phyloP scores from a whole-genome alignment of 2,329 filamentous ascomycete genomes.

The Setomelanomma holmii region DNA sequence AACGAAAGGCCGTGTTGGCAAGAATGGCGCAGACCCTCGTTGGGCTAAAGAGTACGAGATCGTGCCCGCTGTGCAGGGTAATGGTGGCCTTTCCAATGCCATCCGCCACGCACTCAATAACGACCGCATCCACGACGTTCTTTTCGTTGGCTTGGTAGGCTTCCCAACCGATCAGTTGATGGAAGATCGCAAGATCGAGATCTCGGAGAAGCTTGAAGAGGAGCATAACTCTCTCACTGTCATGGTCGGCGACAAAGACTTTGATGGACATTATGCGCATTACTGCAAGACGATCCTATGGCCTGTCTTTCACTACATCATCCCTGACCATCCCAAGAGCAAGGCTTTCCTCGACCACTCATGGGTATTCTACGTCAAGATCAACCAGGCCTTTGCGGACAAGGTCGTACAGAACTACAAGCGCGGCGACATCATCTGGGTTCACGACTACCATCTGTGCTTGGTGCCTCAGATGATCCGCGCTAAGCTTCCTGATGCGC shows the following conservation, averaged over 20 bases:
- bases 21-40: conserved; percentile 39
- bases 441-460: conserved; percentile 94
- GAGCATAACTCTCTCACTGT: conserved; percentile 85
- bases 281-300: conserved; percentile 98
- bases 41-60: conserved; percentile 83
- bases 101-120: conserved; percentile 77
- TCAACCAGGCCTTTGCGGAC: conserved; percentile 93
- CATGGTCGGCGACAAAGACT: conserved; percentile 87
- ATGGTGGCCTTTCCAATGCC: conserved; percentile 89
- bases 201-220: conserved; percentile 79
- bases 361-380: conserved; percentile 90
- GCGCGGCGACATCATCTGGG: conserved; percentile 89
- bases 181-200: conserved; percentile 78
- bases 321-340: conserved; percentile 96
- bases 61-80: conserved; percentile 86
- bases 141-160: conserved; percentile 91
- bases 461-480: conserved; percentile 89
- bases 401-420: conserved; percentile 92
- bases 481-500: conserved; percentile 86
- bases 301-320: conserved; percentile 98
- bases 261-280: conserved; percentile 92
- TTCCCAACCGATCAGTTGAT: conserved; percentile 91
- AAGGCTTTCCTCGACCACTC: conserved; percentile 98
- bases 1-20: not conserved
- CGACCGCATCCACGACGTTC: conserved; percentile 74